A percentile compares a stretch with the other conserved stretches of the same genome.
These are phyloP conservation scores for Circinella minor DNA, from an alignment of 371 early-diverging fungal genomes.

Conservation along the genomic window DNA sequence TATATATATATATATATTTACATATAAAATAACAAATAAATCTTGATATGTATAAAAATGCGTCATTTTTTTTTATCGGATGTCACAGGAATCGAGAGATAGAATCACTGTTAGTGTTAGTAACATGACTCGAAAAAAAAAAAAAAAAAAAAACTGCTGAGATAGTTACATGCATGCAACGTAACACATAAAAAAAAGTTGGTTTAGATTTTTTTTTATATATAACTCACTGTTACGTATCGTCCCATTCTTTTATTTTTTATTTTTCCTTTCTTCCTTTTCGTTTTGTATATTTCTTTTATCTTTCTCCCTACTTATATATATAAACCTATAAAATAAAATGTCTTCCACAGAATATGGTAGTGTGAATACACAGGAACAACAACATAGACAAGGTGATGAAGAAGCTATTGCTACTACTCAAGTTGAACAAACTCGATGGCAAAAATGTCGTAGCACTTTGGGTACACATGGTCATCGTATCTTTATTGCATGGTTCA, in stretches of 20 bases:
- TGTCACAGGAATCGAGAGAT: no score
- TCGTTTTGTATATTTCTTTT: not conserved
- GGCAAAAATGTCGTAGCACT: slow-evolving; percentile 35
- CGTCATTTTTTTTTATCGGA: not conserved
- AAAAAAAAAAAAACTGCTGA: not conserved
- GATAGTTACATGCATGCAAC: slow-evolving; percentile 7
- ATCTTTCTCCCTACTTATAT: slow-evolving; percentile 13
- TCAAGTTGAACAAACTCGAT: slow-evolving; percentile 20
- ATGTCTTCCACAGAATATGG: slow-evolving; percentile 45
- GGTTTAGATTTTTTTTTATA: not conserved
- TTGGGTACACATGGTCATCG: slow-evolving; percentile 44
- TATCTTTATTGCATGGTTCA: slow-evolving; percentile 40
- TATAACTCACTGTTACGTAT: not conserved
- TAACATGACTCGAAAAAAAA: slow-evolving; percentile 1
- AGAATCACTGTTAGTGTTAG: not conserved
- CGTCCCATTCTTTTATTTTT: slow-evolving; percentile 6
- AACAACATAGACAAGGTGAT: slow-evolving; percentile 15
- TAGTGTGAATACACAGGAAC: slow-evolving; percentile 25
- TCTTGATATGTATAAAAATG: no score
- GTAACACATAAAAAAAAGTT: not conserved
- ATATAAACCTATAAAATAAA: slow-evolving; percentile 22
- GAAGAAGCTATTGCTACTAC: slow-evolving; percentile 33
- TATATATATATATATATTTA: no score
- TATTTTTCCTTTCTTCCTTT: slow-evolving; percentile 3
- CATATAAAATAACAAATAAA: no score